Evolutionary conservation across 768 basidiomycete species (phyloP).

Genomic region (Russula earlei): DNA sequence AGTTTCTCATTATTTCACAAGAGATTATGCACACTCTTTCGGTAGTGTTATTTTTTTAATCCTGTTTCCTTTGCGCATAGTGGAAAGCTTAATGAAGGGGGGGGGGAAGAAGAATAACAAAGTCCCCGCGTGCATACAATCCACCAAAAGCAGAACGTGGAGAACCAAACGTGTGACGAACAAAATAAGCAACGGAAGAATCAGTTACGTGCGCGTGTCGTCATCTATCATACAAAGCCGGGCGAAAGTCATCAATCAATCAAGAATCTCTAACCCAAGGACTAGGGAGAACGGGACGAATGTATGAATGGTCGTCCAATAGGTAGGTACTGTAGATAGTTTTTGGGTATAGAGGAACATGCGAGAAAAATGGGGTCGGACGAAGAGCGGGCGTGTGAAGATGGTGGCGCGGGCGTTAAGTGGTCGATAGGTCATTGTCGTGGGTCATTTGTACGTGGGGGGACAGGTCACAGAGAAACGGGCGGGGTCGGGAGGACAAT

Average conservation of each 20-base stretch:
- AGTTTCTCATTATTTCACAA: background rate
- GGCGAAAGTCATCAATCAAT: slow-evolving; percentile 1
- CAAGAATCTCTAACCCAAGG: background rate
- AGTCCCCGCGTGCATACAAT: background rate
- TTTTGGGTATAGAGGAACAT: slow-evolving; percentile 8
- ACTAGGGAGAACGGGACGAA: background rate
- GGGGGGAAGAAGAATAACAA: background rate
- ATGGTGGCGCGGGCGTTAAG: slow-evolving; percentile 13
- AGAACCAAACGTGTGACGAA: background rate
- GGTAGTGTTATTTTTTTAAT: background rate
- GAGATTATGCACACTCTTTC: background rate
- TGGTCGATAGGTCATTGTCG: slow-evolving; percentile 3
- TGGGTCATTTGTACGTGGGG: background rate
- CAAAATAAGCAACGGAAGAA: too few relatives aligned
- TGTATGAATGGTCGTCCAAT: background rate
- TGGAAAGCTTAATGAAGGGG: background rate
- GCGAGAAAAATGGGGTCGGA: background rate
- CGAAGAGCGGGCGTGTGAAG: background rate
- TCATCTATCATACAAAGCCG: slow-evolving; percentile 2
- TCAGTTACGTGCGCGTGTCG: background rate
- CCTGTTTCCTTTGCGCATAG: background rate
- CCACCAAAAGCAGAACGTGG: background rate
- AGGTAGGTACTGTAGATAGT: background rate
- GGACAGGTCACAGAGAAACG: background rate
- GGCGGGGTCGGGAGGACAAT: background rate